Evolutionary conservation across 2,329 filamentous ascomycete genomes (phyloP), one percentile per base, ranked within the genome.

Genomic region (Colletotrichum abscissum): DNA sequence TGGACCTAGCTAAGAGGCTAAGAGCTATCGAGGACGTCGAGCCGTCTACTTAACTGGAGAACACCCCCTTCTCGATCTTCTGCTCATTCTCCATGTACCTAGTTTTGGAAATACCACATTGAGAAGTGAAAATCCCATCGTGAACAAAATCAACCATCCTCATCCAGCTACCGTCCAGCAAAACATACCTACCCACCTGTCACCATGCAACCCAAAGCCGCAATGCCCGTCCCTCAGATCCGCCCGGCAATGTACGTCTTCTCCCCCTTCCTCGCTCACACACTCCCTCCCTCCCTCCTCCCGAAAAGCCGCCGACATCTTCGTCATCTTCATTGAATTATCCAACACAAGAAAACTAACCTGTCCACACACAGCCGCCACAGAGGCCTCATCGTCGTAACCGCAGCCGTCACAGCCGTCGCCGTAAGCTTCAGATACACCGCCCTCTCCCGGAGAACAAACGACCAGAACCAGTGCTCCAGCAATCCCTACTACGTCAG

Each of bases 381-480:
- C 74, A 84, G 81, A 24, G 80, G 80, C 63, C 76, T 86, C 30
- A 76, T 83, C 38, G 63, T 81, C 75, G 74, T 84, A 70, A 79
- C 82, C 69, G 74, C 80, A 42, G 76, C 80, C 54, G 76, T 78
- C 24, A 77, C 81, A 16, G 79, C 78, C 59, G 72, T 80, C 33
- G 72, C 78, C 63, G 72, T 74, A 16, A 78, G 77, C 64, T 79
- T 81, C 75, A 78, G 75, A 55, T 85, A 84, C 78, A 78, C 82
- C 54, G 80, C 84, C 38, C 74, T 78, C 35, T 79, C 80, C 4
- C 75, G 86, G 33, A 79, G 78, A 52, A 79, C 80, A 68, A 87
- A 87, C 80, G 86, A 88, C 76, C 72, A 79, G 38, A 82, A 82
- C 52, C 85, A 87, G 80, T 81, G 81, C 77, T 80, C 78, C 35